Evolutionary conservation across 2,329 filamentous ascomycete species (phyloP).

Genomic region (Bipolaris victoriae): DNA sequence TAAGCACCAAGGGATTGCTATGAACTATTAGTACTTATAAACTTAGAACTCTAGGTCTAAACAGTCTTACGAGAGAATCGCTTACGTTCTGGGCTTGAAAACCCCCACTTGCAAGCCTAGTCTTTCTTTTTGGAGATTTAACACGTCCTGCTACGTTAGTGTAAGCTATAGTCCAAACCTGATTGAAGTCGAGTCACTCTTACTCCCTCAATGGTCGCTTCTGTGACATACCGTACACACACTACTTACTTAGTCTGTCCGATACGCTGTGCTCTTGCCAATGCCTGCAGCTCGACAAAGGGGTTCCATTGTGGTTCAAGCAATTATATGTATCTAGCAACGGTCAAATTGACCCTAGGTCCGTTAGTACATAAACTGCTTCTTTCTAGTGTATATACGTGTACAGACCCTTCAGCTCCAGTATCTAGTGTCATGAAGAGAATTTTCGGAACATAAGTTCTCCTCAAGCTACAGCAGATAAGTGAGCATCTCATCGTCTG

Average conservation of each 20-base stretch:
- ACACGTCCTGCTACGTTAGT: not conserved
- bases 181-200: not conserved
- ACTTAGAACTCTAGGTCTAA: not conserved
- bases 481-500: slow-evolving; percentile 13
- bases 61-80: not conserved
- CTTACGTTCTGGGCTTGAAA: not conserved
- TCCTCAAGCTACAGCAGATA: slow-evolving; percentile 11
- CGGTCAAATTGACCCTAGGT: slow-evolving; percentile 18
- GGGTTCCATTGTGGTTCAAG: slow-evolving; percentile 43
- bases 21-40: not conserved
- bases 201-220: slow-evolving; percentile 32
- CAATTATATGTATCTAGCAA: slow-evolving; percentile 27
- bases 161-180: not conserved
- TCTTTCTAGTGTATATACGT: not conserved
- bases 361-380: not conserved
- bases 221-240: slow-evolving; percentile 35
- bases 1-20: not conserved
- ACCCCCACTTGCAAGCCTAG: not conserved
- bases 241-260: slow-evolving; percentile 22
- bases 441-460: slow-evolving; percentile 7
- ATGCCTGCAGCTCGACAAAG: slow-evolving; percentile 36
- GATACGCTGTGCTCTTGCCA: slow-evolving; percentile 29
- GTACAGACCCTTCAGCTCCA: slow-evolving; percentile 24
- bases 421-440: slow-evolving; percentile 33
- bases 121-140: not conserved